Percentiles rank a stretch among this genome's conserved stretches.
Evolutionary conservation across 129 eudicot species (phyloP).

Genomic region (Arctium minus): DNA sequence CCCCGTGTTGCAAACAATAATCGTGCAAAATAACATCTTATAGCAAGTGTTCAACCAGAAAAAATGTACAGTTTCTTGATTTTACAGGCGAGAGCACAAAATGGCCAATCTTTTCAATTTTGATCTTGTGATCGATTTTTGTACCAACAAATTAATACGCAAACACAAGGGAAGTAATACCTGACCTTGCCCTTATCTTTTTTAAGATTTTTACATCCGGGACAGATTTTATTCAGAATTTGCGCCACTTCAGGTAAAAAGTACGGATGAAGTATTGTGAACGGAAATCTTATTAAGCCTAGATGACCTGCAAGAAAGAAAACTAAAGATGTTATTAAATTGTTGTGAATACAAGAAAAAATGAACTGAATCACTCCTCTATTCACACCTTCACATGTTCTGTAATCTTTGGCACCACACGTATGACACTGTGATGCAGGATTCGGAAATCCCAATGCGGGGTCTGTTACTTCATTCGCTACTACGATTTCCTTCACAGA

Average conservation of each 20-base stretch:
- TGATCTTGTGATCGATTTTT: neutral
- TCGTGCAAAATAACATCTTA: no score
- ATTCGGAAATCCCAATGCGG: conserved; percentile 76
- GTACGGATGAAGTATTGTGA: conserved; percentile 76
- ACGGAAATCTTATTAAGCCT: conserved; percentile 69
- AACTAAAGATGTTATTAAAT: neutral
- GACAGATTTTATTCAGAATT: conserved; percentile 76
- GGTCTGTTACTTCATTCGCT: conserved; percentile 70
- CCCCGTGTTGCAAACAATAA: no score
- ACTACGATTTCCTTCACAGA: conserved; percentile 49
- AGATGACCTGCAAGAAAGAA: conserved; percentile 63
- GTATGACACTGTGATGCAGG: conserved; percentile 64
- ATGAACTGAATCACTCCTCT: neutral
- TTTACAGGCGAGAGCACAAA: no score
- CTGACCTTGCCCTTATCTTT: conserved; percentile 66
- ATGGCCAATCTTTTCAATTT: no score
- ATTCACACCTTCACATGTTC: conserved; percentile 73
- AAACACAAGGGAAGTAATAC: conserved; percentile 32
- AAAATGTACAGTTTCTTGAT: no score
- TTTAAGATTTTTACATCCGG: conserved; percentile 66
- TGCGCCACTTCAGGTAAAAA: conserved; percentile 68
- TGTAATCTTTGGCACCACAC: conserved; percentile 64
- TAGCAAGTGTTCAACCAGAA: no score
- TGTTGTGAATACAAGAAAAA: neutral
- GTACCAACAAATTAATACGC: neutral